phyloP scores from a whole-genome alignment of 2,329 filamentous ascomycete genomes.

The Fusarium graminum region DNA sequence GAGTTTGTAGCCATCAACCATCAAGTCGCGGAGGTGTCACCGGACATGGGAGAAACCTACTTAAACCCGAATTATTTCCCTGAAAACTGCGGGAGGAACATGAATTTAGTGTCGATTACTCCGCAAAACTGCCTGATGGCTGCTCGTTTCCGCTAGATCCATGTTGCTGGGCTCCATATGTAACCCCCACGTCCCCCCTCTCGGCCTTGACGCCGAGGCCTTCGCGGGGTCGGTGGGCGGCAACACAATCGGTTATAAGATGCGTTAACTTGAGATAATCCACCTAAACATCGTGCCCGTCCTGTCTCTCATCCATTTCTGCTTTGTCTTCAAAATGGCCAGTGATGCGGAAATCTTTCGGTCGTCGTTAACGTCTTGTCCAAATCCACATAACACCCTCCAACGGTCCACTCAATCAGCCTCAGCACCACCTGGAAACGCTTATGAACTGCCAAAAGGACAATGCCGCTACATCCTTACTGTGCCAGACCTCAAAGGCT shows the following conservation, averaged over 20 bases:
- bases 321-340: not conserved
- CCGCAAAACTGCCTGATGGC: not conserved
- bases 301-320: too few relatives aligned
- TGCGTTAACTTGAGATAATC: slow-evolving; percentile 7
- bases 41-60: too few relatives aligned
- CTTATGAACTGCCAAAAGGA: slow-evolving; percentile 15
- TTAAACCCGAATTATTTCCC: slow-evolving; percentile 2
- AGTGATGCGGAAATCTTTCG: not conserved
- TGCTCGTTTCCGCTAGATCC: not conserved
- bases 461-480: slow-evolving; percentile 34
- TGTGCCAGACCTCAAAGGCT: slow-evolving; percentile 20
- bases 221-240: slow-evolving; percentile 25
- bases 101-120: slow-evolving; percentile 17
- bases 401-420: slow-evolving; percentile 27
- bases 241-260: not conserved
- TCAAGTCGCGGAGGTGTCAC: too few relatives aligned
- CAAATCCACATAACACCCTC: not conserved
- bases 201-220: slow-evolving; percentile 17
- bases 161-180: slow-evolving; percentile 7
- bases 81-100: slow-evolving; percentile 26
- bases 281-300: not conserved
- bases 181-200: slow-evolving; percentile 26
- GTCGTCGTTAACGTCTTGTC: not conserved
- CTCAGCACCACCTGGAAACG: slow-evolving; percentile 23
- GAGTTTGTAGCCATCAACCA: too few relatives aligned